Evolutionary conservation across 495 filamentous ascomycete genomes (phyloP), one percentile per base, ranked within the genome.

Genomic region (Zalerion maritima): DNA sequence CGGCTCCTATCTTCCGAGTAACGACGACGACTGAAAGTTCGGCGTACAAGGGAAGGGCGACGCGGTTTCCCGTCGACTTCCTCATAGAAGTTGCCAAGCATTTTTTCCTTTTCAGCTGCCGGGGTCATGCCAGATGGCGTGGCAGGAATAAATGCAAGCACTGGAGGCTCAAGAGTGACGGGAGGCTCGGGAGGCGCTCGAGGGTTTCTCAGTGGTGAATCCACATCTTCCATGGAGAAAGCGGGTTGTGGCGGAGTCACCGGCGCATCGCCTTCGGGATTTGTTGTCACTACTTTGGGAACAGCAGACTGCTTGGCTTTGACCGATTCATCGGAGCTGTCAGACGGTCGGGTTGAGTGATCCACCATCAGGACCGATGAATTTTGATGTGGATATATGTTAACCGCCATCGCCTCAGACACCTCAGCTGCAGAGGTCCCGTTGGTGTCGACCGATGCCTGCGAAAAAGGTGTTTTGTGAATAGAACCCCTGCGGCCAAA

Each of bases 311-410:
- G 20, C 13, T 11, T 8, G 7, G 25, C n/a, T 32, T 37, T 31
- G 10, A 13, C 34, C 26, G 28, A 31, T 34, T 31, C 26, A 12
- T 55, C 52, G 1, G 50, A 52, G 14, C 21, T 38, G 27, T 52
- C 45, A 0, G 52, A 57, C 9, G 55, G 46, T 40, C 52, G 50
- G 36, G 50, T 51, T 63, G 59, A 70, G 40, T 84, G 78, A 22
- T 91, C 69, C 22, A 92, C 74, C 32, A 91, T 54, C 25, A 89
- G 54, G 7, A 83, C 59, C 2, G 81, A 87, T 35, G 75, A 73
- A 38, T 92, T 94, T 46, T 84, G 81, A 47, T 94, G 85, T 2
- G 82, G 74, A 45, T 77, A 89, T 19, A 92, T 75, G 34, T 71
- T 75, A 25, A 94, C 73, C 11, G 80, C 80, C 35, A 73, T 75